Evolutionary conservation across 1,139 yeast genomes (phyloP).

Genomic region (Pichia sorboxylosa): DNA sequence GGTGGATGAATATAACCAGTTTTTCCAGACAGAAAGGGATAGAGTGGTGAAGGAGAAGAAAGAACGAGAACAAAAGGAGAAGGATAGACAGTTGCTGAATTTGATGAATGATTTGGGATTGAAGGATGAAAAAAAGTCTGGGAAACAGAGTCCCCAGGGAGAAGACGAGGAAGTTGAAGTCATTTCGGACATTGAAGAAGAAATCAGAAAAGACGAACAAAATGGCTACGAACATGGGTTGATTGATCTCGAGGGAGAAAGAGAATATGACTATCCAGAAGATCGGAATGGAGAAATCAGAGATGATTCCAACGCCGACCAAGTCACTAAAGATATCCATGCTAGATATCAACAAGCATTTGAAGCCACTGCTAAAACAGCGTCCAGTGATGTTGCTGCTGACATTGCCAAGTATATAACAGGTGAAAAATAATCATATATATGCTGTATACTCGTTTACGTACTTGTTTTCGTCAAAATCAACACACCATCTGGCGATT

Average conservation of each 20-base stretch:
- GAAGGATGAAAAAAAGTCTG: conserved; percentile 25
- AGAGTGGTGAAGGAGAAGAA: conserved; percentile 66
- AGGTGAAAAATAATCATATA: neutral
- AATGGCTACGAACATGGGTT: conserved; percentile 34
- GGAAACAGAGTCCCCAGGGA: conserved; percentile 17
- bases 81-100: conserved; percentile 56
- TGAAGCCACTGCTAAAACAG: conserved; percentile 49
- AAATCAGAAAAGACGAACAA: conserved; percentile 45
- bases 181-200: conserved; percentile 16
- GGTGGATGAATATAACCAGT: conserved; percentile 77
- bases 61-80: conserved; percentile 59
- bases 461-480: too few species aligned
- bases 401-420: conserved; percentile 53
- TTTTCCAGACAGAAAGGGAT: conserved; percentile 79
- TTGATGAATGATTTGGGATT: conserved; percentile 80
- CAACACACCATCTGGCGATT: too few species aligned
- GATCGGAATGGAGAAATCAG: conserved; percentile 53
- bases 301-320: conserved; percentile 18
- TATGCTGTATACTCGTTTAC: too few species aligned
- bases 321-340: conserved; percentile 39
- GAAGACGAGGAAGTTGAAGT: conserved; percentile 29
- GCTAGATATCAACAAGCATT: conserved; percentile 63
- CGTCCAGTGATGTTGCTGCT: conserved; percentile 57
- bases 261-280: conserved; percentile 70
- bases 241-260: conserved; percentile 38